Evolutionary conservation across 306 rosid genomes (phyloP).

Genomic region (Vigna radiata): DNA sequence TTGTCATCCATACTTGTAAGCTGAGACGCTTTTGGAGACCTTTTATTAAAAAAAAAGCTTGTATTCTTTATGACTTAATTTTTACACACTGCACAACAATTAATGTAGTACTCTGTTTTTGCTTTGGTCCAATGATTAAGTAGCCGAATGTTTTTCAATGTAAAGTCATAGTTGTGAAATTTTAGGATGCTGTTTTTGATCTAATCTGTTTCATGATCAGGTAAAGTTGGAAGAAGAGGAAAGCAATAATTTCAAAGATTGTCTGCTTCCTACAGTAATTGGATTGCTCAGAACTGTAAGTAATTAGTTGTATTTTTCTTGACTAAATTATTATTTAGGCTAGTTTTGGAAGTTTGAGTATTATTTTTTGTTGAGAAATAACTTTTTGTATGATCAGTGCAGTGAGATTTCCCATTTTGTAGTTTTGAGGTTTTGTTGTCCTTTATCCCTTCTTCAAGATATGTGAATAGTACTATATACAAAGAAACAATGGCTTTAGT

Average conservation of each 20-base stretch:
- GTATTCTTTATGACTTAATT: conserved; percentile 35
- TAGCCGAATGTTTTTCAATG: conserved; percentile 11
- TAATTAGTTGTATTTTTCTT: conserved; percentile 39
- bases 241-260: conserved; percentile 69
- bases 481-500: conserved; percentile 15
- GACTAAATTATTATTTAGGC: conserved; percentile 23
- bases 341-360: conserved; percentile 37
- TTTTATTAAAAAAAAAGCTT: neutral
- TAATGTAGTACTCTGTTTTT: conserved; percentile 12
- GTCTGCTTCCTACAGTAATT: conserved; percentile 88
- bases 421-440: conserved; percentile 35
- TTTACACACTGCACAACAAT: neutral
- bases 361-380: conserved; percentile 24
- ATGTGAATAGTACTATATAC: conserved; percentile 3
- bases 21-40: too few species aligned
- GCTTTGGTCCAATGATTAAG: conserved; percentile 12
- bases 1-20: too few species aligned
- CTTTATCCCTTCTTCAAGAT: conserved; percentile 17
- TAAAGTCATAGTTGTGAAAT: conserved; percentile 20
- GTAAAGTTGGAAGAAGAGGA: conserved; percentile 86
- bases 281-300: conserved; percentile 99
- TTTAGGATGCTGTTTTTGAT: conserved; percentile 41
- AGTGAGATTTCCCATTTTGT: conserved; percentile 35
- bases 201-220: conserved; percentile 62
- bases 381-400: conserved; percentile 27